Percentiles rank a stretch among this genome's conserved stretches.
These are phyloP conservation scores for Salvia miltiorrhiza DNA, from an alignment of 257 asterid species.

Conservation along the genomic window DNA sequence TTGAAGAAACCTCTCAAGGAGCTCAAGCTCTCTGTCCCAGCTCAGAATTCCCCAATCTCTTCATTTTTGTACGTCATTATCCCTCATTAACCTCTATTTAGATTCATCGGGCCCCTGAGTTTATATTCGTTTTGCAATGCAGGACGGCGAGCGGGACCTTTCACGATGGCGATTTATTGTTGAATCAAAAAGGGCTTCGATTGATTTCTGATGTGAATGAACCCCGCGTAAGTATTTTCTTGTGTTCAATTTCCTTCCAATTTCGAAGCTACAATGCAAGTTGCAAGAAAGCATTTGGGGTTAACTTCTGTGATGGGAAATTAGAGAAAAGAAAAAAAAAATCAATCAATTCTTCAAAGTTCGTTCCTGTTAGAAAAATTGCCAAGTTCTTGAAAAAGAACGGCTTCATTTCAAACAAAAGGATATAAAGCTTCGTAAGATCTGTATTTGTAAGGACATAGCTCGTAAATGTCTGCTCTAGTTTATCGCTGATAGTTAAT, in stretches of 20 bases:
- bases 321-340: neutral
- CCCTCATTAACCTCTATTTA: neutral
- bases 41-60: constrained; percentile 77
- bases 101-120: neutral
- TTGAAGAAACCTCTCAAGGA: constrained; percentile 77
- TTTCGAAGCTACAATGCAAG: neutral
- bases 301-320: neutral
- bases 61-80: constrained; percentile 60
- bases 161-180: constrained; percentile 82
- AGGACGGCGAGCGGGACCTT: constrained; percentile 98
- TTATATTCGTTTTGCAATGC: constrained; percentile 21
- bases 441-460: neutral
- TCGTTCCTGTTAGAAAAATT: neutral
- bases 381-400: neutral
- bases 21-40: constrained; percentile 86
- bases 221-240: constrained; percentile 41
- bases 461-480: neutral
- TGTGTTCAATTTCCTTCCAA: neutral
- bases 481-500: neutral
- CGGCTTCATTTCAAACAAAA: neutral
- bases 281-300: neutral
- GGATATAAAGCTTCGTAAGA: neutral
- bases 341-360: neutral
- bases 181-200: constrained; percentile 83
- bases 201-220: constrained; percentile 65